Base-by-base conservation (phyloP, 164 flowering plant genomes). In the Euptelea pleiosperma region DNA sequence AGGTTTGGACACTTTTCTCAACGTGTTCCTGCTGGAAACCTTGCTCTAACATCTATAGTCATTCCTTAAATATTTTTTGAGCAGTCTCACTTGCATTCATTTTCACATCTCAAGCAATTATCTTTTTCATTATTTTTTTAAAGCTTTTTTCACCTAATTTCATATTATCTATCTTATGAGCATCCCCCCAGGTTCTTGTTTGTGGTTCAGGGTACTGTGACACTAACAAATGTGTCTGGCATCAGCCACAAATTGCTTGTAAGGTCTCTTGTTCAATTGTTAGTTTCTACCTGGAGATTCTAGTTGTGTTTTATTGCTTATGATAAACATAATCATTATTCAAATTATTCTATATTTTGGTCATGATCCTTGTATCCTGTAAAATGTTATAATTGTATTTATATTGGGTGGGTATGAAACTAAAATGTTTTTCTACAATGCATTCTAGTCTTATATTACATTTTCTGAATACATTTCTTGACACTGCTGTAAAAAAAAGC, bases 161-260 rank as follows among this genome's bases (percentile, higher is more conserved):
- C 4, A 1, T 6, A 3, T 43, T 26, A 25, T 58, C 26, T 22
- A n/a, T 49, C 7, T 39, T 8, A 25, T 60, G 61, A 37, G 57
- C 37, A 42, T 47, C 30, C 40, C 43, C 47, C 51, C 69, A 92
- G 96, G 83, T 83, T 92, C 68, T 41, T 92, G 52, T 92, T 89
- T 39, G 82, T 89, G 66, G 68, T 92, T 60, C 76, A 84, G 55
- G 96, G 96, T 33, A 46, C 67, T 57, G 79, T 77, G 42, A 65
- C 75, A 42, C 77, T 92, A 48, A 69, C 68, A 19, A 71, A 82
- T 73, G 65, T 56, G 14, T 75, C 86, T 43, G 82, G 79, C 26
- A 52, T 8, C 25, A 72, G 48, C 57, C 77, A 79, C 61, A 67
- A 57, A 52, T 66, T 92, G 60, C 69, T 16, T 69, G 98, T 87